These are phyloP conservation scores for Rhizopogon vesiculosus DNA, from an alignment of 768 basidiomycete genomes.

Conservation along the genomic window DNA sequence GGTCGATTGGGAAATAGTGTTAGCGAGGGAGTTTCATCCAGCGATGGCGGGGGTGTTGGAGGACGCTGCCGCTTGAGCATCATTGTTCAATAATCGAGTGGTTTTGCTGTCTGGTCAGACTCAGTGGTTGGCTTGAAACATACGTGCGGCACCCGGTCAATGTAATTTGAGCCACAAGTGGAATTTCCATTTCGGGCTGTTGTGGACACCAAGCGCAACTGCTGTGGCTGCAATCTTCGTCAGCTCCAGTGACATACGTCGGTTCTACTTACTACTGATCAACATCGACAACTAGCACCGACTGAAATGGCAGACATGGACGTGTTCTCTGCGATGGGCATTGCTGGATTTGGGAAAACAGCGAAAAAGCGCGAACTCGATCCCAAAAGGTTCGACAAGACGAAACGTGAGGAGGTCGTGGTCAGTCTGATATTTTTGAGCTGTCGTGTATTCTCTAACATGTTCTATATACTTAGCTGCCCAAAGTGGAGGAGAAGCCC, in stretches of 20 bases:
- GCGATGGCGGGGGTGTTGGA: constrained; percentile 36
- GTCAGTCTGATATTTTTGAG: constrained; percentile 14
- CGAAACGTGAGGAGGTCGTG: constrained; percentile 46
- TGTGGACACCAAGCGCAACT: neutral
- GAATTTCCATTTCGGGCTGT: constrained; percentile 6
- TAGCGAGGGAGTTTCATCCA: constrained; percentile 19
- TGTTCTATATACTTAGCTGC: neutral
- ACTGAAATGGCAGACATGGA: constrained; percentile 55
- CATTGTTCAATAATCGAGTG: neutral
- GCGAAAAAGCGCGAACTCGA: constrained; percentile 62
- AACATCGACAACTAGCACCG: constrained; percentile 2
- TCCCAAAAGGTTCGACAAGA: constrained; percentile 75
- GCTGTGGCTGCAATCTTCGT: neutral
- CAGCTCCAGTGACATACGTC: neutral
- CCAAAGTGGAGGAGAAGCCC: neutral
- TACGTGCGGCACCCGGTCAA: neutral
- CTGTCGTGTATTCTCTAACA: constrained; percentile 13
- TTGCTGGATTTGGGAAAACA: constrained; percentile 78
- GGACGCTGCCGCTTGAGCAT: constrained; percentile 57
- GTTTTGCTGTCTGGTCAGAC: neutral
- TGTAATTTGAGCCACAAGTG: neutral
- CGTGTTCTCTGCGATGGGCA: constrained; percentile 78
- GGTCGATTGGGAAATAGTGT: constrained; percentile 10
- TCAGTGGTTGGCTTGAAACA: neutral
- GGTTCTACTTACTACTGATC: neutral